Evolutionary conservation across 2,329 filamentous ascomycete species (phyloP).

Genomic region (Golovinomyces cichoracearum): DNA sequence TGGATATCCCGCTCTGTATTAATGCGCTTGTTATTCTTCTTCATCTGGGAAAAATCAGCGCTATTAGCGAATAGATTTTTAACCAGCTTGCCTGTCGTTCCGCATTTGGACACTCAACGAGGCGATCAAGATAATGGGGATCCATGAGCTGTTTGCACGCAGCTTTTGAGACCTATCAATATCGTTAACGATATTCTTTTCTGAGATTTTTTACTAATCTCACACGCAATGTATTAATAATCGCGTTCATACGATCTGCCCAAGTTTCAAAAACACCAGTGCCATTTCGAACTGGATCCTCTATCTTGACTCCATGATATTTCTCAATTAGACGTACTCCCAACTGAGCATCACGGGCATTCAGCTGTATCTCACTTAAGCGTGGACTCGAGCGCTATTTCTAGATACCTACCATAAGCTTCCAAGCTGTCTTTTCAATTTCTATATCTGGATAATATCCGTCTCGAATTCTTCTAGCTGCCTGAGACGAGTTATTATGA

Average conservation of each 20-base stretch:
- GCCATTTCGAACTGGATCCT: background rate
- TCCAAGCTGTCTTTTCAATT: slow-evolving; percentile 2
- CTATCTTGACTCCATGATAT: background rate
- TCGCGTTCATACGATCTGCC: slow-evolving; percentile 1
- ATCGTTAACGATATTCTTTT: slow-evolving; percentile 1
- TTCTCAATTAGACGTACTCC: background rate
- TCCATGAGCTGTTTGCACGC: slow-evolving; percentile 11
- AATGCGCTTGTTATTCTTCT: slow-evolving; percentile 10
- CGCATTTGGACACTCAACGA: slow-evolving; percentile 7
- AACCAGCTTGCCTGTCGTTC: slow-evolving; percentile 8
- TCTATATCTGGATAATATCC: slow-evolving; percentile 1
- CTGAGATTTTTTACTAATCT: background rate
- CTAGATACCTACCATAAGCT: background rate
- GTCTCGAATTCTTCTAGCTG: background rate
- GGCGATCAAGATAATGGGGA: slow-evolving; percentile 6
- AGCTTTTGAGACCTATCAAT: slow-evolving; percentile 7
- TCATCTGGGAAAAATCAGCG: slow-evolving; percentile 6
- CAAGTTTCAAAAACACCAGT: background rate
- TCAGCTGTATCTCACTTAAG: background rate
- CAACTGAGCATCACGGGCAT: background rate
- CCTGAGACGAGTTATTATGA: slow-evolving; percentile 1
- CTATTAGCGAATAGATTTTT: no score
- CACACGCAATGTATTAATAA: slow-evolving; percentile 1
- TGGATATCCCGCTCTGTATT: slow-evolving; percentile 10
- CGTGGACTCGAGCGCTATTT: background rate